Conservation (phyloP, 257 asterid species). For the Gentiana dahurica region DNA sequence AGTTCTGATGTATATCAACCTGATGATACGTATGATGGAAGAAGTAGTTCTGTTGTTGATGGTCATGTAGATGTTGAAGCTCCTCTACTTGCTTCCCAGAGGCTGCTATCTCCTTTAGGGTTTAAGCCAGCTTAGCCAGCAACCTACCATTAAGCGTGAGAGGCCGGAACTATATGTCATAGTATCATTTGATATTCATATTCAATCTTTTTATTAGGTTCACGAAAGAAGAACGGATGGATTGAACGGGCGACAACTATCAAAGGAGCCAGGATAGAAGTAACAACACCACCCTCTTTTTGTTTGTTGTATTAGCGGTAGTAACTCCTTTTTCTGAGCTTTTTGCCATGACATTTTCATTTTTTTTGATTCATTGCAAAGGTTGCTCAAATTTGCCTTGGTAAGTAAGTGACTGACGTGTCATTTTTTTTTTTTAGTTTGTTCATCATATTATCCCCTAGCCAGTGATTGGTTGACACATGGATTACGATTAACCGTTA, state of each 20-base stretch:
- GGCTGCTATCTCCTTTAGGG: slow-evolving; percentile 57
- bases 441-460: no score
- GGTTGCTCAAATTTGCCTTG: no score
- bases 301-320: slow-evolving; percentile 5
- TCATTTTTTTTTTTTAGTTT: no score
- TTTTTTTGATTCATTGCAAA: slow-evolving; percentile 1
- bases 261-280: slow-evolving; percentile 1
- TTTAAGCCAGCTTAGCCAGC: slow-evolving; percentile 35
- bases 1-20: slow-evolving; percentile 49
- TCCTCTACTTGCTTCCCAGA: slow-evolving; percentile 40
- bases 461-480: no score
- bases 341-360: neutral
- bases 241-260: slow-evolving; percentile 1
- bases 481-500: no score
- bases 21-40: slow-evolving; percentile 16
- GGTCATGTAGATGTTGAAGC: slow-evolving; percentile 44
- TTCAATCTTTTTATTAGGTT: slow-evolving; percentile 5
- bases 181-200: slow-evolving; percentile 2
- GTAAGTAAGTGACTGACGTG: no score
- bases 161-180: no score
- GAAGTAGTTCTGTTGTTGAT: slow-evolving; percentile 19
- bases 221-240: neutral
- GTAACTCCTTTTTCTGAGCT: slow-evolving; percentile 7
- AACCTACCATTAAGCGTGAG: slow-evolving; percentile 13
- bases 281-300: neutral